Conservation (phyloP, 78 protist species). For the Dictyostelium purpureum region DNA sequence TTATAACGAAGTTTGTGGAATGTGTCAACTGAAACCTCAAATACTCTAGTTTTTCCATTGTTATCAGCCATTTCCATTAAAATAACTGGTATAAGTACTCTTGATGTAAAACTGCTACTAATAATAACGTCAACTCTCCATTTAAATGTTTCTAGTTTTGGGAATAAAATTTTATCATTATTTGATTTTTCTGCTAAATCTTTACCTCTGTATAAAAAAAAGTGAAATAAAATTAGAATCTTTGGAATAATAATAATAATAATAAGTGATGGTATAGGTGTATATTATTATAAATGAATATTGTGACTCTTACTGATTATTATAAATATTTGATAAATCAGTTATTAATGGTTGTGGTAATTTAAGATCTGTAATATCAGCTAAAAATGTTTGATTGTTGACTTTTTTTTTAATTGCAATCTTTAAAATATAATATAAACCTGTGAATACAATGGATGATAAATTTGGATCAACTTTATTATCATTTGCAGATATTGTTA, state of each 20-base stretch:
- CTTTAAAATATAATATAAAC: constrained; percentile 49
- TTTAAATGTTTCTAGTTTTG: constrained; percentile 43
- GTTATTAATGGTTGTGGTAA: constrained; percentile 25
- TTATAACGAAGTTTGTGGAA: constrained; percentile 81
- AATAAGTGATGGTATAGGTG: background rate
- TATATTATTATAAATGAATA: background rate
- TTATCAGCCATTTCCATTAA: constrained; percentile 78
- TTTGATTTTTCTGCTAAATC: constrained; percentile 37
- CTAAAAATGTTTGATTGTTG: background rate
- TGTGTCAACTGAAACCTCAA: constrained; percentile 60
- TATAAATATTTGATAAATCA: constrained; percentile 46
- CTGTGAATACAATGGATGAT: constrained; percentile 59
- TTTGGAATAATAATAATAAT: background rate
- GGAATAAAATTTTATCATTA: constrained; percentile 62
- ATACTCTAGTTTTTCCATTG: constrained; percentile 43
- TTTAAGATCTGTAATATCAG: constrained; percentile 40
- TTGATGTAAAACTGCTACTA: constrained; percentile 72
- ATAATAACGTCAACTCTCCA: constrained; percentile 81
- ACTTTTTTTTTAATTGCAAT: constrained; percentile 38
- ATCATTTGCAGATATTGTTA: background rate
- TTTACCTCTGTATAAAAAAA: constrained; percentile 9
- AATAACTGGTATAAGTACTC: constrained; percentile 52
- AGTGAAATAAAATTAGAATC: no score
- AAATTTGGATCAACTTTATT: background rate
- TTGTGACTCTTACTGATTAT: constrained; percentile 4